phyloP scores from a whole-genome alignment of 2,329 filamentous ascomycete genomes.

The Cordyceps javanica region DNA sequence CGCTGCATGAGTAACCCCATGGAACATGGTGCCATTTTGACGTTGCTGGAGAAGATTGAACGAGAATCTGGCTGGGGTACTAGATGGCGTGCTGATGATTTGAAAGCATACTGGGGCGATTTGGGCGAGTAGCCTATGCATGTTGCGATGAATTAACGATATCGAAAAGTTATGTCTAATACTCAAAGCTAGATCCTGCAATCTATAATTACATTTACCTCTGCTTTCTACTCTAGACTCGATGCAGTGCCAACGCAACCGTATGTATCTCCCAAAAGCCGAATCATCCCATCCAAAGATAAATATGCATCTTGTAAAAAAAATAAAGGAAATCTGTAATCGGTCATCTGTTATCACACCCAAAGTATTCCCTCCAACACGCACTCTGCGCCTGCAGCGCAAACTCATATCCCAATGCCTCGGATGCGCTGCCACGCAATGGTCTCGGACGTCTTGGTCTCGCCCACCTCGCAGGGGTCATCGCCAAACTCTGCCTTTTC shows the following conservation, averaged over 20 bases:
- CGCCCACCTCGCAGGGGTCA: constrained; percentile 33
- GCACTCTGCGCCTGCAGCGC: background rate
- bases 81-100: constrained; percentile 45
- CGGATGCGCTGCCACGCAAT: constrained; percentile 28
- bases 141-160: background rate
- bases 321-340: background rate
- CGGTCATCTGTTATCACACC: background rate
- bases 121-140: constrained; percentile 19
- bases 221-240: background rate
- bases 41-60: constrained; percentile 43
- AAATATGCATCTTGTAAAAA: background rate
- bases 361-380: background rate
- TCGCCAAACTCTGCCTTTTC: constrained; percentile 33
- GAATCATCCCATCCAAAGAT: background rate
- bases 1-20: constrained; percentile 42
- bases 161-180: background rate
- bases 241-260: background rate
- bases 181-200: background rate
- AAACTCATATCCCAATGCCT: constrained; percentile 23
- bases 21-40: constrained; percentile 37
- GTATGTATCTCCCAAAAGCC: background rate
- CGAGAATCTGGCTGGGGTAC: constrained; percentile 47
- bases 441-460: constrained; percentile 24
- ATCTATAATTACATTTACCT: background rate
- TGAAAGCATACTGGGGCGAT: constrained; percentile 46